Base-by-base conservation (phyloP, 73 alveolate genomes). In the Tetrahymena thermophila region DNA sequence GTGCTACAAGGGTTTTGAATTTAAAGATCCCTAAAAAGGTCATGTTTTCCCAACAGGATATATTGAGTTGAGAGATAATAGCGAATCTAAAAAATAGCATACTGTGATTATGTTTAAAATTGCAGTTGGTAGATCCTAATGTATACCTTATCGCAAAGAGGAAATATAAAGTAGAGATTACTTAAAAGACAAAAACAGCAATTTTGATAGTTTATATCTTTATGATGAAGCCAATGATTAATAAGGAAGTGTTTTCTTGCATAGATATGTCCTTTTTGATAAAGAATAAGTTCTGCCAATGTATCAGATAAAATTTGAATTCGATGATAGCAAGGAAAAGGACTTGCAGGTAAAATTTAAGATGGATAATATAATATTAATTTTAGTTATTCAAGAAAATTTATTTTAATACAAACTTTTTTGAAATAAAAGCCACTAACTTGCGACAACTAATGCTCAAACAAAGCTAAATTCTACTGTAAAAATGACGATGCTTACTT, bases 121-220 rank as follows among this genome's bases (percentile, higher is more conserved):
- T 37, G 98, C 96, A 28, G 96, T 96, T 89, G 98, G 98, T 3
- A 96, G 95, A 57, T 85, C 96, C n/a, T 96, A 93, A 31, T 94
- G 96, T 57, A 50, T 95, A n/a, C 96, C 96, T 35, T 94, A 71
- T 96, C 89, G 89, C 89, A 23, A 6, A 83, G 93, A 84, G 55
- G 93, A 19, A 40, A 94, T 11, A 55, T 94, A 93, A 95, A 94
- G 19, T 50, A 50, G 97, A 94, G 43, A 94, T 71, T 40, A 56
- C 71, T 94, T 44, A 35, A 28, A 43, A 85, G 84, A 96, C 94
- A 17, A 42, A 94, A 94, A 97, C 96, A 95, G 83, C 83, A 50
- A 71, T 21, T 96, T 94, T 71, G 97, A 96, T 93, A 94, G 96
- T 93, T 85, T 94, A 3, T 96, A 96, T 42, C 85, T 96, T 25